Evolutionary conservation across 805 yeast genomes (phyloP), one percentile per base, ranked within the genome.

Genomic region (Lipomyces spencermartinsiae): DNA sequence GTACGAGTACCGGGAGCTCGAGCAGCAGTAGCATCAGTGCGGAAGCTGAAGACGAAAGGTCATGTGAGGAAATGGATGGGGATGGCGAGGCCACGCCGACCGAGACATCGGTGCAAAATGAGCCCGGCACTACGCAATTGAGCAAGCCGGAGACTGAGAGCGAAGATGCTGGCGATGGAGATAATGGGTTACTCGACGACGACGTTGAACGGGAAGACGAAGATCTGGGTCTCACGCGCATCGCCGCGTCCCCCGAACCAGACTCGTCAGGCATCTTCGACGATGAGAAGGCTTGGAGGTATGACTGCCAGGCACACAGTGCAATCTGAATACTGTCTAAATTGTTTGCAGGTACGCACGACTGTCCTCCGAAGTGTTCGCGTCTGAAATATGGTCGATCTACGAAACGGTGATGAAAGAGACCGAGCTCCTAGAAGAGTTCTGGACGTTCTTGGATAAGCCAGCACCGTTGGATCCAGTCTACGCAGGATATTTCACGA

Each of bases 371-470:
- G 98, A 95, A 77, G 89, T 95, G 56, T 82, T 95, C 59, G 87
- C 94, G 54, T 92, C 95, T 3, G 98, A 94, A 76, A 93, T 93
- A 8, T 94, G 98, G 97, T 90, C 96, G 1, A 82, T 95, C 51
- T 90, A 97, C 1, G 97, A 93, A 73, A 88, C 97, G 0, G 89
- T 95, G 64, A 88, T 94, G 89, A 93, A 91, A 73, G 86, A 88
- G 68, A 81, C 85, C 3, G 84, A 82, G 25, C 82, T 91, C 51
- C 79, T 95, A 74, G 85, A 86, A 63, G 86, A 84, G 74, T 79
- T 95, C 59, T 95, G 99, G 99, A 79, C 86, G 25, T 82, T 93
- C 25, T 82, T 95, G 67, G 96, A 91, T 73, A 83, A 84, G 64
- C 84, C 85, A 1, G 83, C 84, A 8, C 91, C 92, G 16, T 81